Base-by-base conservation (phyloP, 768 basidiomycete species). In the Sporobolomyces phaffii region DNA sequence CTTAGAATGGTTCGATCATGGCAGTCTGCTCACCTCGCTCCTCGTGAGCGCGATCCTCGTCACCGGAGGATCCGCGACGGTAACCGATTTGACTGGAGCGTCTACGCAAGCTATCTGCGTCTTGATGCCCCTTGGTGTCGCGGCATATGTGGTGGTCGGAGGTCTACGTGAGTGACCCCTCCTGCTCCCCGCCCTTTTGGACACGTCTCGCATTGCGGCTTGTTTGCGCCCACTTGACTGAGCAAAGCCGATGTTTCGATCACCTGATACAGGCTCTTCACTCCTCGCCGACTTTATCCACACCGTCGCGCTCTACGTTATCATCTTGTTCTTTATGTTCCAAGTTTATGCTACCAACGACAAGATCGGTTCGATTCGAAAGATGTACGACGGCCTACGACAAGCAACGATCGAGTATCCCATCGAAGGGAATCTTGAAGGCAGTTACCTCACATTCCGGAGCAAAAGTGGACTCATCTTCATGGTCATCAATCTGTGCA, bases 21-120 rank as follows among this genome's bases (percentile, higher is more conserved):
- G 40, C 40, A 41, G 40, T 17, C 80, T 97, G 11, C 87, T 89
- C 10, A 93, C 93, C 26, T 92, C 92, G 77, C 81, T 93, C 56
- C 50, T 73, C 41, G 70, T 68, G 2, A 56, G 53, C 57, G 72
- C 77, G 22, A 79, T 79, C 78, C 67, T 79, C 5, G 73, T 78
- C 53, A 73, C 77, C n/a, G 78, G 78, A 28, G 79, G 80, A 2
- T 88, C 22, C 5, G 93, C 92, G 0, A 93, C 91, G 2, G 92
- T 97, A 29, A 87, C 86, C 0, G 85, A 84, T 72, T 77, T 97
- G 68, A 91, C 92, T 0, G 93, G 92, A 0, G 94, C 94, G 88
- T 84, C 80, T 75, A 94, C 64, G 0, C 41, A 59, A 22, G 68
- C 63, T 1, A 54, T 60, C 10, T 62, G 53, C 28, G 59, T 65